Evolutionary conservation across 345 rosid species (phyloP).

Genomic region (Turnera subulata): DNA sequence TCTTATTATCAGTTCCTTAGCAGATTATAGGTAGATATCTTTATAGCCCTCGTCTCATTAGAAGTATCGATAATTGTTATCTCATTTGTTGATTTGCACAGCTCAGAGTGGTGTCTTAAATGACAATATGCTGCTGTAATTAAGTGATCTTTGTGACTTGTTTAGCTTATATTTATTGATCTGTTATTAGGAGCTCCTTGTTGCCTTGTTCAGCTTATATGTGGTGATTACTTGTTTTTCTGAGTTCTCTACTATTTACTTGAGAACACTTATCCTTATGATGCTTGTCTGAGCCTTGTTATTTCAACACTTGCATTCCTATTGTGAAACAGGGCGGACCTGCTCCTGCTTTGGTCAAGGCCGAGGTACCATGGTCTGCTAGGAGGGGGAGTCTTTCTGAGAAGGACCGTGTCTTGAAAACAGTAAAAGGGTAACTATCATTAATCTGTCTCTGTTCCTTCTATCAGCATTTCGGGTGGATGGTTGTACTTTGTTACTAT

Average conservation of each 20-base stretch:
- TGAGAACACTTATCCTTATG: no score
- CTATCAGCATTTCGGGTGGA: no score
- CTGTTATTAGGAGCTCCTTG: background rate
- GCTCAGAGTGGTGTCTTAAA: no score
- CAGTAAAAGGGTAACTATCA: conserved; percentile 96
- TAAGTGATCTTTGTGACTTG: no score
- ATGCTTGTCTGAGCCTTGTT: conserved; percentile 4
- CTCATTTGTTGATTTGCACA: no score
- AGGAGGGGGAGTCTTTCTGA: conserved; percentile 76
- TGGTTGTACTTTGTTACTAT: no score
- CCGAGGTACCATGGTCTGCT: conserved; percentile 93
- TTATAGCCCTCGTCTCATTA: no score
- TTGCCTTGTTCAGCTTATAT: background rate
- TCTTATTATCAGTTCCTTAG: no score
- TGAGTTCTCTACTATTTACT: conserved; percentile 3
- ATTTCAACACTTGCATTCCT: background rate
- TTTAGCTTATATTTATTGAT: background rate
- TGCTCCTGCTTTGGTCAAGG: conserved; percentile 62
- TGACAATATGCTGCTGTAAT: no score
- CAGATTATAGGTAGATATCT: no score
- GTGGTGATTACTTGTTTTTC: conserved; percentile 1
- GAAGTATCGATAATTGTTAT: no score
- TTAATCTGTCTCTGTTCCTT: no score
- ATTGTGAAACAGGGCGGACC: conserved; percentile 58
- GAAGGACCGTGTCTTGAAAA: conserved; percentile 75